Evolutionary conservation across 805 yeast species (phyloP), one percentile per base, ranked within the genome.

Genomic region (Saccharomycopsis sp.): DNA sequence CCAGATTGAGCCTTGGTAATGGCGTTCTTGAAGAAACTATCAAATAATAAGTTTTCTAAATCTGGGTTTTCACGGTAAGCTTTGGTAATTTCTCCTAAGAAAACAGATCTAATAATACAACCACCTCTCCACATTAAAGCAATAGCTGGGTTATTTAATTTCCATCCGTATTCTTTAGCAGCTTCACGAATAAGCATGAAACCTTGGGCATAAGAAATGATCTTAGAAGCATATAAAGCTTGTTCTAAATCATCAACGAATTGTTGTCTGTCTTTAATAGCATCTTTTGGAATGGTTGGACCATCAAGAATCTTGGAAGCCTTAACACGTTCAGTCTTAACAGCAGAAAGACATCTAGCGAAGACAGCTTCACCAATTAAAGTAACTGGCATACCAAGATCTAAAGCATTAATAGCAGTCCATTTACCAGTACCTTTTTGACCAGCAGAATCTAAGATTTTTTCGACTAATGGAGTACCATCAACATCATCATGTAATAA

Each of bases 71-170:
- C 77, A 69, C 92, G 84, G 82, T 80, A 89, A 53, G 98, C 98
- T 62, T 85, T 65, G 53, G 98, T 89, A 69, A 89, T 89, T 67
- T 89, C 96, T 60, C 79, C 96, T 61, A 89, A 74, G 83, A 89
- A 89, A 51, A 89, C 96, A 44, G 98, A 89, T 76, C 97, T 85
- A 70, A 89, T 89, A 67, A 89, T 89, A 76, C 98, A 89, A 57
- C 98, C 98, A 72, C 98, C 98, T 77, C 98, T 81, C 98, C 98
- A 89, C 97, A 89, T 89, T 59, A 92, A 76, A 55, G 97, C 97
- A 57, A 92, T 92, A 46, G 95, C 92, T 56, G 97, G 95, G 79
- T 85, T 83, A 81, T 89, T 92, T 63, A 89, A 75, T 67, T 84
- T 79, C 98, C 98, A 89, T 60, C 79, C 79, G 76, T 86, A 89